Evolutionary conservation across 345 rosid genomes (phyloP), one percentile per base, ranked within the genome.

Genomic region (Turritis glabra): DNA sequence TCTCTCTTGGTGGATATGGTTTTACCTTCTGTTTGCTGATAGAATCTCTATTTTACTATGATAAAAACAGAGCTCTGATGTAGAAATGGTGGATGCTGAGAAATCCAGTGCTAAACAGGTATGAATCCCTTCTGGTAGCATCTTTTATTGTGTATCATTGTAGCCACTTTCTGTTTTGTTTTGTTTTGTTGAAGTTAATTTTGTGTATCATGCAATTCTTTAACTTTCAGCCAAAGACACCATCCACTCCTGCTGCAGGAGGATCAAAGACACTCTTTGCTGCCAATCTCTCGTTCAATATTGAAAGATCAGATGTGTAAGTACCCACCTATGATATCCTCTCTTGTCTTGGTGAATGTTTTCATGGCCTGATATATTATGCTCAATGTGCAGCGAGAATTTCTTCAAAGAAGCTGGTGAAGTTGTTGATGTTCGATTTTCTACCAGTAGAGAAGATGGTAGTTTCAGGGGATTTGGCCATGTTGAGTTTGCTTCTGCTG

Each of bases 341-440:
- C n/a, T 32, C 19, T 27, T 25, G 8, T 9, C 3, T 69, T 4
- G 12, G 27, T 3, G 2, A 4, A 29, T 3, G n/a, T n/a, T n/a
- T 14, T n/a, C 12, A 1, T 22, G 2, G 44, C 23, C 5, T 69
- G 29, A 23, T 63, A 19, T 10, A 26, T 29, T 22, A 48, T 57
- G 17, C 0, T 47, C 15, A 2, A 5, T 7, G 38, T 83, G 23
- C 93, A 91, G 97, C 15, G 87, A 72, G 69, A 56, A 81, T 50
- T 92, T 95, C 88, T 95, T 92, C 72, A 79, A 87, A 71, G 88
- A 51, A 55, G 87, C 25, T 56, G 98, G 90, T 25, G 92, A 92
- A 80, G 35, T 90, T 22, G 85, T 82, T 68, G 97, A 90, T 81
- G 85, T 92, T 6, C 91, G 97, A 67, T 77, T 95, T 14, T 73